A percentile compares a stretch with the other conserved stretches of the same genome.
phyloP scores from a whole-genome alignment of 768 basidiomycete species.

The Cubamyces sp. region DNA sequence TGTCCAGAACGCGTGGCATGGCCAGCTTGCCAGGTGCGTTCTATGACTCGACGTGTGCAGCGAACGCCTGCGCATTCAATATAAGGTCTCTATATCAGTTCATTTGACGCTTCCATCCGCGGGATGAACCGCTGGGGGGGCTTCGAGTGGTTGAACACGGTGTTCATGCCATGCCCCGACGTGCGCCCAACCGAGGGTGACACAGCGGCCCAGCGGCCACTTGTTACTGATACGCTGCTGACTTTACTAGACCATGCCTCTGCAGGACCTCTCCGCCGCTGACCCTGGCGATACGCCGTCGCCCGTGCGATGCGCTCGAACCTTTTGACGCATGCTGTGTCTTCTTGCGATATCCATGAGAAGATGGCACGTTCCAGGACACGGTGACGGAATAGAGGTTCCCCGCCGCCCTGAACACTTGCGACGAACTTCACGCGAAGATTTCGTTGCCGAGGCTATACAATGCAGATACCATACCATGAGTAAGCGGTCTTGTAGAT shows the following conservation, averaged over 20 bases:
- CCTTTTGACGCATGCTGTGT: conserved; percentile 5
- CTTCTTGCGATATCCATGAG: background rate
- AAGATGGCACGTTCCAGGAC: background rate
- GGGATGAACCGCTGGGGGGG: background rate
- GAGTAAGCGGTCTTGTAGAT: too few relatives aligned
- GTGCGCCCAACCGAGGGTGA: background rate
- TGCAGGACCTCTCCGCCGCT: background rate
- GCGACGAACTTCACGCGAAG: too few relatives aligned
- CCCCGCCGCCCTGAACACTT: too few relatives aligned
- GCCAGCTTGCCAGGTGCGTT: too few relatives aligned
- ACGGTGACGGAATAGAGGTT: too few relatives aligned
- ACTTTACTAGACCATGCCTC: background rate
- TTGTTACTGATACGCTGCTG: background rate
- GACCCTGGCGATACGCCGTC: background rate
- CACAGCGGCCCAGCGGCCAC: background rate
- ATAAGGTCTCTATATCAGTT: background rate
- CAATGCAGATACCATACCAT: too few relatives aligned
- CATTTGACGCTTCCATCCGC: background rate
- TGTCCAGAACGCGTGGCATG: background rate
- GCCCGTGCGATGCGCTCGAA: background rate
- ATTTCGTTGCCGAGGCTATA: too few relatives aligned
- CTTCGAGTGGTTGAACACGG: background rate
- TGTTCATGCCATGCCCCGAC: background rate
- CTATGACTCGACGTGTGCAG: background rate
- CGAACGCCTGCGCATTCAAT: background rate